Percentiles rank a stretch among this genome's conserved stretches.
phyloP scores from a whole-genome alignment of 805 yeast species.

The Candida patagonica region DNA sequence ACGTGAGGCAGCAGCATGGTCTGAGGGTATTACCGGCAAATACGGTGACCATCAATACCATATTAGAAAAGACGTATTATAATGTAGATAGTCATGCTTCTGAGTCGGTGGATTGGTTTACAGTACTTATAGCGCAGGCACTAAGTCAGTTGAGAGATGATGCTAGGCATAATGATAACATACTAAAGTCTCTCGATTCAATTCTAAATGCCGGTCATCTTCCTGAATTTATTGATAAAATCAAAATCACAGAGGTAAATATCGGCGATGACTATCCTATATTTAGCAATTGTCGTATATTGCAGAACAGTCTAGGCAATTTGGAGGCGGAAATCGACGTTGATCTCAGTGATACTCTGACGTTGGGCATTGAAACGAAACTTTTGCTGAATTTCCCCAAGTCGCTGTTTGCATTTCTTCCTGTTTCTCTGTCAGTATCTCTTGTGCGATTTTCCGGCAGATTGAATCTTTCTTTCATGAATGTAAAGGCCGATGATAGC shows the following conservation, averaged over 20 bases:
- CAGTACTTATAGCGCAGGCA: conserved; percentile 85
- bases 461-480: conserved; percentile 52
- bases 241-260: conserved; percentile 76
- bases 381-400: conserved; percentile 73
- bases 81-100: conserved; percentile 80
- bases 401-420: conserved; percentile 76
- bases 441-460: conserved; percentile 88
- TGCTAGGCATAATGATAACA: conserved; percentile 75
- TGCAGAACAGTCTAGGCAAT: conserved; percentile 33
- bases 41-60: conserved; percentile 29
- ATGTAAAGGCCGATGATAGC: conserved; percentile 15
- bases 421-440: conserved; percentile 76
- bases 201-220: conserved; percentile 50
- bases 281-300: conserved; percentile 87
- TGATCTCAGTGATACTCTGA: conserved; percentile 76
- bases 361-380: conserved; percentile 77
- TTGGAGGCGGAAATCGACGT: conserved; percentile 87
- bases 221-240: conserved; percentile 74
- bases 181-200: conserved; percentile 66
- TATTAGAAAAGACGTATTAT: conserved; percentile 85
- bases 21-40: conserved; percentile 12
- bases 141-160: conserved; percentile 82
- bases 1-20: conserved; percentile 10
- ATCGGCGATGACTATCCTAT: conserved; percentile 95
- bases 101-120: conserved; percentile 95